Base-by-base conservation (phyloP, 331 rosid genomes). In the Spiraea crenata region DNA sequence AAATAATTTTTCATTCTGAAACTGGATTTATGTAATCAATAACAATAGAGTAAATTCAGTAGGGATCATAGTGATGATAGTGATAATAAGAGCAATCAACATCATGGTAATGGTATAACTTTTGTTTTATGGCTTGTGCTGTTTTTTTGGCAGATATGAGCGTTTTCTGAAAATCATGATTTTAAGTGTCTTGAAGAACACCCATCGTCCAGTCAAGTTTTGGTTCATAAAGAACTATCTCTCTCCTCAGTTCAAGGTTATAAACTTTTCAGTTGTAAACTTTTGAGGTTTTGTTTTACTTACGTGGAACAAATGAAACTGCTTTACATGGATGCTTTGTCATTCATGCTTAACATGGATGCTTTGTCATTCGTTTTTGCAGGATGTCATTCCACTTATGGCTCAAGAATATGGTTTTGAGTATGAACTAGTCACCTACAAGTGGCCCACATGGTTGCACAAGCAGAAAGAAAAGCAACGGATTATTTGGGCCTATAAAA, bases 361-460 rank as follows among this genome's bases (percentile, higher is more conserved):
- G 64, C 62, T 82, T 50, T 56, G 74, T 52, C 60, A 57, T 68
- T 69, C 55, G 54, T 58, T 63, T 60, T 39, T 70, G 50, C 85
- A 91, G 99, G 96, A 88, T 73, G 83, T 95, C 77, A 86, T 95
- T 81, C 99, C 98, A 63, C 93, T 31, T 79, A 95, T 95, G 99
- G 97, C 99, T 63, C 56, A 84, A 76, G 98, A 86, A 66, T 95
- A 95, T 75, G 99, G 98, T 65, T 95, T 95, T 76, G 87, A 89
- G 77, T 89, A 85, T 72, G 98, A 88, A 81, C 82, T 95, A 39
- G 82, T 91, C 77, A 95, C 99, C 25, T 95, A 91, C 92, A 95
- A 95, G 69, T 95, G 99, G 99, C 99, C 99, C 48, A 87, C 99
- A 59, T 95, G 99, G 99, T 80, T 95, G 87, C 99, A 91, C 70